Percentiles rank a stretch among this genome's conserved stretches.
Conservation (phyloP, 2,329 filamentous ascomycete genomes). For the Cytospora piceae region DNA sequence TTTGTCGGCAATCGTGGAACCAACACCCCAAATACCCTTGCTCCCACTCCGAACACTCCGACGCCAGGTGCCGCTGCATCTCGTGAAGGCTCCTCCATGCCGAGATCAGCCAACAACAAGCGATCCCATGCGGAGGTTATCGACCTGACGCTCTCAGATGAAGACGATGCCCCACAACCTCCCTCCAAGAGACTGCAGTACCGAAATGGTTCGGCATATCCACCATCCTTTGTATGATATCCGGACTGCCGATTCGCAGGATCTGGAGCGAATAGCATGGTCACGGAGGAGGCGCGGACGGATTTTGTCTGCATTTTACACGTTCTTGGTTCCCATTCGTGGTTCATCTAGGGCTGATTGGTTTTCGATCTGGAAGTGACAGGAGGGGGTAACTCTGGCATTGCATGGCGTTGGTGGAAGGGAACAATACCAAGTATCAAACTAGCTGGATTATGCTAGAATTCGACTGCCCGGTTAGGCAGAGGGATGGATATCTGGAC, state of each 20-base stretch:
- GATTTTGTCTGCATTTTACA: constrained; percentile 6
- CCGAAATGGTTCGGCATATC: constrained; percentile 21
- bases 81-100: constrained; percentile 43
- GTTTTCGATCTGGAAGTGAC: constrained; percentile 8
- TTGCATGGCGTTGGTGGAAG: constrained; percentile 29
- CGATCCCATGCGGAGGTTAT: constrained; percentile 58
- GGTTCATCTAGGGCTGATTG: constrained; percentile 4
- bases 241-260: neutral
- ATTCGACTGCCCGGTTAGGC: constrained; percentile 14
- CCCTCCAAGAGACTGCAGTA: constrained; percentile 52
- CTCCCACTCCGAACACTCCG: constrained; percentile 33
- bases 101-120: constrained; percentile 48
- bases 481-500: constrained; percentile 12
- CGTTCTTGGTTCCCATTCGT: constrained; percentile 8
- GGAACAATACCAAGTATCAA: constrained; percentile 29
- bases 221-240: constrained; percentile 6
- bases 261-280: neutral
- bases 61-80: constrained; percentile 42
- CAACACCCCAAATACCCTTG: constrained; percentile 43
- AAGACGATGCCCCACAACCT: constrained; percentile 50
- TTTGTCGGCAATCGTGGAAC: constrained; percentile 40
- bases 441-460: constrained; percentile 22
- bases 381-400: constrained; percentile 18
- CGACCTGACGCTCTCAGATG: constrained; percentile 62
- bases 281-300: neutral